These are phyloP conservation scores for Baeospora myosura DNA, from an alignment of 1,284 basidiomycete species.

Conservation along the genomic window DNA sequence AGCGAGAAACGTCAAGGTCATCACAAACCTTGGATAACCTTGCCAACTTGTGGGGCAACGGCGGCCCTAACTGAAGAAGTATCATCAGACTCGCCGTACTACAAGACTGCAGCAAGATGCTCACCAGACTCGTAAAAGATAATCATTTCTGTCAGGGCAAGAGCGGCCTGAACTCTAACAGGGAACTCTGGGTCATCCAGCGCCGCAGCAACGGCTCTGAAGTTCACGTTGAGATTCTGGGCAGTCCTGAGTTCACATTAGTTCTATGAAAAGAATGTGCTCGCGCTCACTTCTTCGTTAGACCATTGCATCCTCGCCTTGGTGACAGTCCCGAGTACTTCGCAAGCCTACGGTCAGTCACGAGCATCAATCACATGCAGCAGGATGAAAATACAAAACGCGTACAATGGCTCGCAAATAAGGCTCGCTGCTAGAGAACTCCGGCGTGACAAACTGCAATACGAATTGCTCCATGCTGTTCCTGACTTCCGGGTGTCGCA, in stretches of 20 bases:
- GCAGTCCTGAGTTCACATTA: conserved; percentile 5
- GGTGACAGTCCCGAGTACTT: conserved; percentile 68
- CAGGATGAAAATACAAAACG: conserved; percentile 8
- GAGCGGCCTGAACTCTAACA: conserved; percentile 77
- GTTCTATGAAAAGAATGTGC: conserved; percentile 1
- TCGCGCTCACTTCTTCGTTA: conserved; percentile 49
- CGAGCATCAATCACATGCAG: conserved; percentile 7
- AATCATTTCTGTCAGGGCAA: conserved; percentile 77
- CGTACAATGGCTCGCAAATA: conserved; percentile 72
- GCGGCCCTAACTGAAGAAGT: conserved; percentile 51
- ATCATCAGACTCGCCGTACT: background rate
- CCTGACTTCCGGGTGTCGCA: conserved; percentile 74
- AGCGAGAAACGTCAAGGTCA: background rate
- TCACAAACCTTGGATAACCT: conserved; percentile 76
- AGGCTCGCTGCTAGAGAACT: conserved; percentile 55
- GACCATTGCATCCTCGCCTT: conserved; percentile 64
- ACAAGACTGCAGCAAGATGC: background rate
- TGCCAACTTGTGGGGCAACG: conserved; percentile 75
- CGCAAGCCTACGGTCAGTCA: conserved; percentile 51
- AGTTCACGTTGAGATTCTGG: conserved; percentile 58
- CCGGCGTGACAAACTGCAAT: conserved; percentile 63
- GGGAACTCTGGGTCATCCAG: conserved; percentile 76
- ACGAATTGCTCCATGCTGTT: conserved; percentile 73
- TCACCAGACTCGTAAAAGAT: conserved; percentile 42
- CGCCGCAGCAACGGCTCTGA: conserved; percentile 50